Conservation (phyloP, 345 rosid genomes). For the Bruguiera gymnorhiza region DNA sequence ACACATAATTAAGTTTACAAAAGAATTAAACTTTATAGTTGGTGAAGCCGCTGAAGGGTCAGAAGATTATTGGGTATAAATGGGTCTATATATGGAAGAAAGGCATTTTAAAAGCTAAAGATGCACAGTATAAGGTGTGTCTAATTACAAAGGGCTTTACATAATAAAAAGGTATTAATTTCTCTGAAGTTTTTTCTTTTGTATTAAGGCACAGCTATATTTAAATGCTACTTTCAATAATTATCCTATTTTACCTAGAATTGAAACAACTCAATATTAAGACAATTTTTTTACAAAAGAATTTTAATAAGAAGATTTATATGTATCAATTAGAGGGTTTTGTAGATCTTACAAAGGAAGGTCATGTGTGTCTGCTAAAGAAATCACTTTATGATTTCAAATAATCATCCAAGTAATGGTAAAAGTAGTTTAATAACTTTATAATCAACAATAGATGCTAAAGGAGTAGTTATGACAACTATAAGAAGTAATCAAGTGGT, state of each 20-base stretch:
- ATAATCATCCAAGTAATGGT: not conserved
- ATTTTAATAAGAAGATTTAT: not conserved
- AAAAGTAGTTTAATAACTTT: not conserved
- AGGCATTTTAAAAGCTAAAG: not conserved
- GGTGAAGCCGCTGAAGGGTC: not conserved
- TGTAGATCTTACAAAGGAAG: not conserved
- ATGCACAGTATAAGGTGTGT: not conserved
- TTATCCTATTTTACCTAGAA: not conserved
- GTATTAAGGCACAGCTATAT: not conserved
- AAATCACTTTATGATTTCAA: too few relatives aligned
- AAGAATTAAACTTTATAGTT: not conserved
- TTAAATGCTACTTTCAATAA: not conserved
- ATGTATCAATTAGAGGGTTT: not conserved
- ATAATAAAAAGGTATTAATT: not conserved
- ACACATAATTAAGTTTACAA: not conserved
- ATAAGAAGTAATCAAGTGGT: not conserved
- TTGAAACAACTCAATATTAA: not conserved
- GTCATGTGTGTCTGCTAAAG: not conserved
- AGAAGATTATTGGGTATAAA: not conserved
- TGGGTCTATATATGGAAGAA: not conserved
- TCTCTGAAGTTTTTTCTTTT: not conserved
- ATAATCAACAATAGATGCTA: not conserved
- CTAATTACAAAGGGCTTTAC: not conserved
- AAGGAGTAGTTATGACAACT: not conserved
- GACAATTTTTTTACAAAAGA: not conserved